Conservation (phyloP, 176 grass and related monocot genomes). For the Carex cristatella region DNA sequence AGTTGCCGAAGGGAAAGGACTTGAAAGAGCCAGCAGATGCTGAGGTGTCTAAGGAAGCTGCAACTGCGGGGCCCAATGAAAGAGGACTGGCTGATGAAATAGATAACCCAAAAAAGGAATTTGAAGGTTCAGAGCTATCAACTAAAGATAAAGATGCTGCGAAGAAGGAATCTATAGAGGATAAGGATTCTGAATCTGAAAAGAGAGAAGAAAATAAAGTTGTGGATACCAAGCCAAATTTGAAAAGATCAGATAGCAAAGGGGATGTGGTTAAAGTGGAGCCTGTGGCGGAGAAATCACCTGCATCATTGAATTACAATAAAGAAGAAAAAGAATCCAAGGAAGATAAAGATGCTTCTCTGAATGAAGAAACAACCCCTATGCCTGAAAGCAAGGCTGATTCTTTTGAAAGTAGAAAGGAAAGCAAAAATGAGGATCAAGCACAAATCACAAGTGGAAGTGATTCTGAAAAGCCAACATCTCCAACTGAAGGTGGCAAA, state of each 20-base stretch:
- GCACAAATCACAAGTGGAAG: constrained; percentile 57
- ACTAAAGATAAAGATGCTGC: constrained; percentile 43
- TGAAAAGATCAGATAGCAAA: constrained; percentile 28
- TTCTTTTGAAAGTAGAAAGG: constrained; percentile 55
- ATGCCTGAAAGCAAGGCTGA: constrained; percentile 39
- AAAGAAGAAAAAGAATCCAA: constrained; percentile 5
- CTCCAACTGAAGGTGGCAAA: constrained; percentile 42
- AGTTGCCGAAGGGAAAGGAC: constrained; percentile 38
- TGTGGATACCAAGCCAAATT: constrained; percentile 11
- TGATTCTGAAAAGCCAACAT: constrained; percentile 68
- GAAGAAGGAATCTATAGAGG: constrained; percentile 34
- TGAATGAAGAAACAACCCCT: constrained; percentile 37
- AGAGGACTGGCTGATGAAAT: constrained; percentile 11
- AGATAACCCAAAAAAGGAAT: not conserved
- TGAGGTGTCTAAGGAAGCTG: constrained; percentile 26
- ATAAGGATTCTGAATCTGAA: constrained; percentile 28
- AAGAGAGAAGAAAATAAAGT: constrained; percentile 30
- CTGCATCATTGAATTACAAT: constrained; percentile 24
- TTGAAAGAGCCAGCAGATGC: constrained; percentile 14
- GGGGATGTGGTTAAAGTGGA: constrained; percentile 23
- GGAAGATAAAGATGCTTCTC: constrained; percentile 27
- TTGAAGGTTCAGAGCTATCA: not conserved
- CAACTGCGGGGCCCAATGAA: not conserved
- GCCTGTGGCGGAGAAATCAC: constrained; percentile 26
- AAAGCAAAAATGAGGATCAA: constrained; percentile 45